Percentiles rank a stretch among this genome's conserved stretches.
phyloP scores from a whole-genome alignment of 768 basidiomycete species.

The Amanita subjunquillea region DNA sequence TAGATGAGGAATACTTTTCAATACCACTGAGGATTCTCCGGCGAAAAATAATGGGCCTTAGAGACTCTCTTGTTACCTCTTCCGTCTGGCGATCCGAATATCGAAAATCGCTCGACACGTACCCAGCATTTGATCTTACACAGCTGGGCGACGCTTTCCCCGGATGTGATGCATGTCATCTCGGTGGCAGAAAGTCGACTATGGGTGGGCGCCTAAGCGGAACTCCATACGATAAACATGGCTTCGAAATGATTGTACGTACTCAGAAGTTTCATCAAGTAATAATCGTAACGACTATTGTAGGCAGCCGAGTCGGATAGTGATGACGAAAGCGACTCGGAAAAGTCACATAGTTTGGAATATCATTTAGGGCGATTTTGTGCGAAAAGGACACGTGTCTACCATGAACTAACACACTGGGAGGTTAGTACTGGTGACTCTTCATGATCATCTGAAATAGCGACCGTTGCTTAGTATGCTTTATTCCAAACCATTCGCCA shows the following conservation, averaged over 20 bases:
- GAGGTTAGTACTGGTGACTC: slow-evolving; percentile 44
- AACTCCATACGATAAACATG: slow-evolving; percentile 55
- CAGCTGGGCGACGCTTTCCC: slow-evolving; percentile 46
- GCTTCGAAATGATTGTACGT: slow-evolving; percentile 35
- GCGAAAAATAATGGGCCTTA: slow-evolving; percentile 58
- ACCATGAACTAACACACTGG: slow-evolving; percentile 73
- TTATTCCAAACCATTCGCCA: slow-evolving; percentile 48
- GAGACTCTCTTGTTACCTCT: slow-evolving; percentile 74
- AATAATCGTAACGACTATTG: not conserved
- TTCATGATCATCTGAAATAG: not conserved
- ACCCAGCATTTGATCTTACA: slow-evolving; percentile 52
- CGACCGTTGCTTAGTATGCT: slow-evolving; percentile 34
- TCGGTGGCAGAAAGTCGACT: slow-evolving; percentile 61
- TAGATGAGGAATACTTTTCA: slow-evolving; percentile 62
- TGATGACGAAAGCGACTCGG: slow-evolving; percentile 12
- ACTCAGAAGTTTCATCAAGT: not conserved
- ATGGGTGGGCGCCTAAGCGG: slow-evolving; percentile 54
- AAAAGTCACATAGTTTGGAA: slow-evolving; percentile 20
- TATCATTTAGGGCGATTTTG: slow-evolving; percentile 76
- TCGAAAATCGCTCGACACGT: slow-evolving; percentile 51
- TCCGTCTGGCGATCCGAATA: slow-evolving; percentile 74
- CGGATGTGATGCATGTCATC: slow-evolving; percentile 76
- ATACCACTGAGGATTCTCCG: slow-evolving; percentile 58
- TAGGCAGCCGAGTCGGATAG: not conserved
- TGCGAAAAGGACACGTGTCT: slow-evolving; percentile 54